phyloP scores from a whole-genome alignment of 331 rosid genomes.

The Erythrophleum ivorense region DNA sequence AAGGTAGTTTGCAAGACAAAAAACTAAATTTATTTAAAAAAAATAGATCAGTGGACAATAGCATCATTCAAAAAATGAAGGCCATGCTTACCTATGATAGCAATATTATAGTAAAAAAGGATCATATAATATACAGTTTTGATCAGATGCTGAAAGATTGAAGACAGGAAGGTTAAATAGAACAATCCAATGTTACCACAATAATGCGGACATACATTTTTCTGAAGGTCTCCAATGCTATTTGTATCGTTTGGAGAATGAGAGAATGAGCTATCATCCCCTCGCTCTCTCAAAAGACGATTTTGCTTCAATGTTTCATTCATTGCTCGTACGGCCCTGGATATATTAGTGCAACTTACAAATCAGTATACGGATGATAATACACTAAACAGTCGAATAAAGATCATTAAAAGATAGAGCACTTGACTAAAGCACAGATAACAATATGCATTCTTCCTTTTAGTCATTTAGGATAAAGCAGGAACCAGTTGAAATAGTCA shows the following conservation, averaged over 20 bases:
- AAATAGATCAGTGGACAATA: not conserved
- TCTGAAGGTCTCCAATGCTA: constrained; percentile 58
- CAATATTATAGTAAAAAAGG: too few species aligned
- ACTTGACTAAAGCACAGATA: constrained; percentile 26
- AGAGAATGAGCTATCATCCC: constrained; percentile 59
- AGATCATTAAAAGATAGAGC: constrained; percentile 6
- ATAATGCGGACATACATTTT: constrained; percentile 64
- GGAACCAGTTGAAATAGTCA: constrained; percentile 36
- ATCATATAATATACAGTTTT: not conserved
- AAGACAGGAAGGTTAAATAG: constrained; percentile 22
- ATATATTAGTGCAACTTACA: constrained; percentile 38
- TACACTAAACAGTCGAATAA: constrained; percentile 22
- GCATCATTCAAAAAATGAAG: constrained; percentile 3
- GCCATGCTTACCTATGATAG: not conserved
- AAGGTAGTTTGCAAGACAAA: not conserved
- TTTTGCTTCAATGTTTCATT: constrained; percentile 93
- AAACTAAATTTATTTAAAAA: not conserved
- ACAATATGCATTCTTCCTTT: not conserved
- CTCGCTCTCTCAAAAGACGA: constrained; percentile 69
- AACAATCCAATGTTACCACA: constrained; percentile 37
- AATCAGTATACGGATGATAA: constrained; percentile 21
- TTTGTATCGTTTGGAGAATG: constrained; percentile 62
- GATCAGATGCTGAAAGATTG: constrained; percentile 28
- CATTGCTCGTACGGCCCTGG: constrained; percentile 98
- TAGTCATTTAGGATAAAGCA: constrained; percentile 26